A percentile compares a stretch with the other conserved stretches of the same genome.
These are phyloP conservation scores for Phytophthora quininea DNA, from an alignment of 352 stramenopile species.

Conservation along the genomic window DNA sequence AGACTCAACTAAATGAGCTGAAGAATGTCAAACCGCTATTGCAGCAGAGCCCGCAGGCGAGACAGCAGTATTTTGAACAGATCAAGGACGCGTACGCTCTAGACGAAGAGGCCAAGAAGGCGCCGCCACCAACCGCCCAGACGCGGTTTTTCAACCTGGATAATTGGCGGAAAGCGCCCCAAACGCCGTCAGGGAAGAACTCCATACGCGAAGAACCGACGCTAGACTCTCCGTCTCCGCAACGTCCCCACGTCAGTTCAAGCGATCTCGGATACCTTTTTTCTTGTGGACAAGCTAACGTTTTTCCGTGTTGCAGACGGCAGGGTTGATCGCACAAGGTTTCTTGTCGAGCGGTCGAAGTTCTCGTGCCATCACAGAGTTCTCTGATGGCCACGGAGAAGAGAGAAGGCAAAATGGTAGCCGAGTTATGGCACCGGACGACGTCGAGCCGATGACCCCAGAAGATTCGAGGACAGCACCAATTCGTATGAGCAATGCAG, in stretches of 20 bases:
- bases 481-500: slow-evolving; percentile 2
- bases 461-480: slow-evolving; percentile 4
- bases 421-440: slow-evolving; percentile 7
- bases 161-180: slow-evolving; percentile 23
- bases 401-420: slow-evolving; percentile 11
- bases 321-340: background rate
- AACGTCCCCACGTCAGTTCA: slow-evolving; percentile 20
- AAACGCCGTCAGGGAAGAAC: slow-evolving; percentile 12
- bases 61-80: slow-evolving; percentile 53
- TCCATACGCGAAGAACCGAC: background rate
- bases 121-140: slow-evolving; percentile 8
- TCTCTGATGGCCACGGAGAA: slow-evolving; percentile 4
- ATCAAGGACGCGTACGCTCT: slow-evolving; percentile 59
- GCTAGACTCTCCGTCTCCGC: background rate
- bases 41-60: slow-evolving; percentile 20
- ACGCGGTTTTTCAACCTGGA: slow-evolving; percentile 31
- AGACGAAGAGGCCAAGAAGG: slow-evolving; percentile 38
- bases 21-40: slow-evolving; percentile 33
- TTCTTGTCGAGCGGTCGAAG: slow-evolving; percentile 14
- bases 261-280: background rate
- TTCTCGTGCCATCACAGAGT: slow-evolving; percentile 5
- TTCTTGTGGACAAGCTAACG: background rate
- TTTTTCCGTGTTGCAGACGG: slow-evolving; percentile 4
- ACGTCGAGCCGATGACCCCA: slow-evolving; percentile 20
- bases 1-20: slow-evolving; percentile 48